These are phyloP conservation scores for Chrysochromulina tobinii DNA, from an alignment of 78 protist species.

Conservation along the genomic window DNA sequence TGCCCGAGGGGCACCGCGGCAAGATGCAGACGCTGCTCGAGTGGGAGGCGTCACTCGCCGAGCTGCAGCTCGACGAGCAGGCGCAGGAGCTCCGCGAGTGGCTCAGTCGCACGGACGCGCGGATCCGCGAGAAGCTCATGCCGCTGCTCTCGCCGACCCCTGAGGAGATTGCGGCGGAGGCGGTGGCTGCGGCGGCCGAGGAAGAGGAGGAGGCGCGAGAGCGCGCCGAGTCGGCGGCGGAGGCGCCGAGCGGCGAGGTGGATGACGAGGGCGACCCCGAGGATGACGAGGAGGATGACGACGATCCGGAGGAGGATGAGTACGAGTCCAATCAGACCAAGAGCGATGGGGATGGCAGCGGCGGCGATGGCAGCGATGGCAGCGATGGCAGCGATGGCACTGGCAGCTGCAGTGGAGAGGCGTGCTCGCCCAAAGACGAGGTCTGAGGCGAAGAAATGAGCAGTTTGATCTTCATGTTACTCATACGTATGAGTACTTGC, in stretches of 20 bases:
- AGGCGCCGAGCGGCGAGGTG: neutral
- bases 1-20: neutral
- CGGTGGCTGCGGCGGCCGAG: neutral
- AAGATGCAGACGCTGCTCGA: neutral
- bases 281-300: too few relatives aligned
- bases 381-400: too few relatives aligned
- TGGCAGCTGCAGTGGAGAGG: too few relatives aligned
- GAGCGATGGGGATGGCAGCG: too few relatives aligned
- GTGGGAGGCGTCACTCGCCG: neutral
- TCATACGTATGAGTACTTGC: too few relatives aligned
- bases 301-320: too few relatives aligned
- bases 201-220: neutral
- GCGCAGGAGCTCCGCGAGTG: neutral
- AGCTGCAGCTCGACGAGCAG: neutral
- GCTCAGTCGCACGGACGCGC: neutral
- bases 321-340: too few relatives aligned
- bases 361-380: too few relatives aligned
- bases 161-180: neutral
- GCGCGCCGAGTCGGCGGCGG: neutral
- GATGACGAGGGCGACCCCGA: neutral
- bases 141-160: neutral
- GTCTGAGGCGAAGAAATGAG: too few relatives aligned
- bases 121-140: neutral
- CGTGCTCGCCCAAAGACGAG: too few relatives aligned
- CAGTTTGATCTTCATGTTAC: too few relatives aligned